phyloP scores from a whole-genome alignment of 2,329 filamentous ascomycete genomes.

The Colletotrichum euphorbiae region DNA sequence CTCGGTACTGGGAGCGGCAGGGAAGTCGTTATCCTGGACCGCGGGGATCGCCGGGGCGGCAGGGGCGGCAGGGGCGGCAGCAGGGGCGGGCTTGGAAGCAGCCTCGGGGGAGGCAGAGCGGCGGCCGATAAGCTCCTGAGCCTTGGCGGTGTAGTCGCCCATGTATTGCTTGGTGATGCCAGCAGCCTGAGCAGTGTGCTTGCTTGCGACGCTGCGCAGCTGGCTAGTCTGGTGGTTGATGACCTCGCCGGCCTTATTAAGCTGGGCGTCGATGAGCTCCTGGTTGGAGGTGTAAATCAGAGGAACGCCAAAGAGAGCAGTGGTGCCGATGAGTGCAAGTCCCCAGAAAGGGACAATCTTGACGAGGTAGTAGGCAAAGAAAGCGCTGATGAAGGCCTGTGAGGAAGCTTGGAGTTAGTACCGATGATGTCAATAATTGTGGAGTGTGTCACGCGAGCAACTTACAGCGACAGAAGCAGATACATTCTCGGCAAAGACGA shows the following conservation, averaged over 20 bases:
- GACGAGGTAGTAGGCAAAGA: constrained; percentile 75
- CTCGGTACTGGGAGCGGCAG: constrained; percentile 39
- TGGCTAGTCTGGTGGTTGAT: constrained; percentile 73
- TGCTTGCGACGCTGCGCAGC: constrained; percentile 69
- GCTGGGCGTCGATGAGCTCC: constrained; percentile 74
- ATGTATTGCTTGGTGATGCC: constrained; percentile 75
- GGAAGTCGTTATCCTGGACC: constrained; percentile 44
- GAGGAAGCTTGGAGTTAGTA: constrained; percentile 10
- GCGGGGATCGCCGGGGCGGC: constrained; percentile 39
- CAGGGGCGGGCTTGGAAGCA: constrained; percentile 49
- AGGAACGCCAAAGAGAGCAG: constrained; percentile 70
- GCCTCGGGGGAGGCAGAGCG: constrained; percentile 57
- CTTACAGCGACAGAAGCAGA: constrained; percentile 69
- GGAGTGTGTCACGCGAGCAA: constrained; percentile 28
- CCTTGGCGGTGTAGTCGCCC: constrained; percentile 75
- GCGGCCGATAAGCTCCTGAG: constrained; percentile 71
- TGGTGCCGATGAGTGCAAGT: constrained; percentile 70
- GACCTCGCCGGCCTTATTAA: constrained; percentile 68
- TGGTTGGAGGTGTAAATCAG: constrained; percentile 75
- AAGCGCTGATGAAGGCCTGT: constrained; percentile 69
- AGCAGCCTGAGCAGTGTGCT: constrained; percentile 73
- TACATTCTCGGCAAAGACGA: constrained; percentile 76
- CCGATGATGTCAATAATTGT: constrained; percentile 25
- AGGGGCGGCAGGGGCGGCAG: constrained; percentile 38
- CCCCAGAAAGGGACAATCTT: constrained; percentile 79